Evolutionary conservation across 2,329 filamentous ascomycete genomes (phyloP).

Genomic region (Sordariomycetes sp.): DNA sequence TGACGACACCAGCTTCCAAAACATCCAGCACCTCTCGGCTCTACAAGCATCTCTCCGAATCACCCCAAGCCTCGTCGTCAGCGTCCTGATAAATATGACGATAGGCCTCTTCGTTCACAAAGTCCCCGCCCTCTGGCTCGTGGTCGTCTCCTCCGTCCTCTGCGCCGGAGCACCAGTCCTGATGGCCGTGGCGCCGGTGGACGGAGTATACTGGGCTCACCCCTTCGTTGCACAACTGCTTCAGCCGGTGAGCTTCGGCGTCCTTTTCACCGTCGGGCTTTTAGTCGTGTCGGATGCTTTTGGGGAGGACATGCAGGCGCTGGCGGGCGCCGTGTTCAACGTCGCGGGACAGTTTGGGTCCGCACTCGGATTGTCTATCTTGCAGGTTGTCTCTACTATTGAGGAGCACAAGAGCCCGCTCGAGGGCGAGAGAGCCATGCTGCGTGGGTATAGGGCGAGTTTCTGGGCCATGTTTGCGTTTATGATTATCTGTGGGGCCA

Average conservation of each 20-base stretch:
- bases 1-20: slow-evolving; percentile 28
- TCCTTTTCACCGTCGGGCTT: slow-evolving; percentile 41
- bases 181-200: slow-evolving; percentile 36
- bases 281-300: slow-evolving; percentile 41
- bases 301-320: slow-evolving; percentile 38
- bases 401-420: slow-evolving; percentile 20
- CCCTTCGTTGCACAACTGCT: slow-evolving; percentile 29
- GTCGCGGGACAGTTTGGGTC: slow-evolving; percentile 41
- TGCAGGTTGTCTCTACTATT: slow-evolving; percentile 27
- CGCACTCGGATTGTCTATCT: slow-evolving; percentile 30
- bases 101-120: slow-evolving; percentile 31
- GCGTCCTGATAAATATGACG: slow-evolving; percentile 24
- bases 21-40: slow-evolving; percentile 30
- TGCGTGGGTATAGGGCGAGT: slow-evolving; percentile 33
- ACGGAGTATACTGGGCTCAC: slow-evolving; percentile 36
- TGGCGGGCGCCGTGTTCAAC: slow-evolving; percentile 50
- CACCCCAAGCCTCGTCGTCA: slow-evolving; percentile 29
- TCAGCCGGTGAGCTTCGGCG: slow-evolving; percentile 25
- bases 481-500: slow-evolving; percentile 23
- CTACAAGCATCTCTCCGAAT: slow-evolving; percentile 30
- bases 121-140: slow-evolving; percentile 23
- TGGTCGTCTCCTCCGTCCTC: slow-evolving; percentile 23
- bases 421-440: slow-evolving; percentile 17
- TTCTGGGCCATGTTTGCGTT: slow-evolving; percentile 36
- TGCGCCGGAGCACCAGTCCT: slow-evolving; percentile 32